Percentiles rank a stretch among this genome's conserved stretches.
phyloP scores from a whole-genome alignment of 2,329 filamentous ascomycete species.

The Penicillium palitans region DNA sequence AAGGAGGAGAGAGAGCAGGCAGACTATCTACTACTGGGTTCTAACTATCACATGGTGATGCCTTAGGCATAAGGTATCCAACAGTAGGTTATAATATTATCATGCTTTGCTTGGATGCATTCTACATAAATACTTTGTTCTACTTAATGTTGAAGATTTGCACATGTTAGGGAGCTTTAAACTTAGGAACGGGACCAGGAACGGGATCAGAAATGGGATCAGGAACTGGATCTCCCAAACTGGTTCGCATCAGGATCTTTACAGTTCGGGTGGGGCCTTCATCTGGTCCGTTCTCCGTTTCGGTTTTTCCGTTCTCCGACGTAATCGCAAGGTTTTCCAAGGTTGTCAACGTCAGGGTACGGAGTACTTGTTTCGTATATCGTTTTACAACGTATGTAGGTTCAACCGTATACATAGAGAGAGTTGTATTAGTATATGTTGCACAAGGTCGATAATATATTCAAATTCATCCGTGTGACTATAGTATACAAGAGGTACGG shows the following conservation, averaged over 20 bases:
- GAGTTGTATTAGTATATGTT: background rate
- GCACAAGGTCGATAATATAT: background rate
- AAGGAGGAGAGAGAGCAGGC: no score
- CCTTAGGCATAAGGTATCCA: no score
- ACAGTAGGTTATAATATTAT: background rate
- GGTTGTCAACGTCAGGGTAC: background rate
- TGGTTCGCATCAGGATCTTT: background rate
- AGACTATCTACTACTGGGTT: no score
- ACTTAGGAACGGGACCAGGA: background rate
- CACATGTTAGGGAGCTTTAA: background rate
- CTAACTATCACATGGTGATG: no score
- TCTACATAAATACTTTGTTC: background rate
- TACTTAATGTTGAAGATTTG: background rate
- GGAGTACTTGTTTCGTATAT: background rate
- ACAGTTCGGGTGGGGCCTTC: background rate
- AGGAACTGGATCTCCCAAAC: background rate
- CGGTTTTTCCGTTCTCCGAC: background rate
- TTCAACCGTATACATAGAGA: background rate
- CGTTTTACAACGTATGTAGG: background rate
- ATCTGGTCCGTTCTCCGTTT: slow-evolving; percentile 1
- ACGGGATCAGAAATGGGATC: background rate
- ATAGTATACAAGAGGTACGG: background rate
- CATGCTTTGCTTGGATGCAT: background rate
- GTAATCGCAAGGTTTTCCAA: background rate
- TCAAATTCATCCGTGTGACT: background rate